Conservation (phyloP, 305 asterid genomes). For the Plantago lanceolata region DNA sequence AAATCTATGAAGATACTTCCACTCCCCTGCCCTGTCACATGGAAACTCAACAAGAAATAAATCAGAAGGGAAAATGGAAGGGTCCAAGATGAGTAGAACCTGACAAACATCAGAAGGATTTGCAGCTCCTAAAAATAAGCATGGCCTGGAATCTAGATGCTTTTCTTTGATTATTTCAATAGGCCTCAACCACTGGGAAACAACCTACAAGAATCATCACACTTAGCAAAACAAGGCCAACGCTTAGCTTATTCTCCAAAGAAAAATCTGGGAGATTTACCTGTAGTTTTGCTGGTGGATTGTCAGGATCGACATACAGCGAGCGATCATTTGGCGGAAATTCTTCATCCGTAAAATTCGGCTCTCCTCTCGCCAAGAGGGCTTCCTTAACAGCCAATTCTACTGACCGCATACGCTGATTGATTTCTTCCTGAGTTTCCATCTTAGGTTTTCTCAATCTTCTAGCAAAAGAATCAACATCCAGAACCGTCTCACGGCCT, state of each 20-base stretch:
- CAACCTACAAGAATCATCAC: slow-evolving; percentile 50
- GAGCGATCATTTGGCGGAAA: slow-evolving; percentile 94
- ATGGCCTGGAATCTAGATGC: slow-evolving; percentile 66
- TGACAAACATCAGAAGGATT: slow-evolving; percentile 99
- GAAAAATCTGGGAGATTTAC: slow-evolving; percentile 29
- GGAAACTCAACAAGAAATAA: neutral
- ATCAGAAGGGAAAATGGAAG: neutral
- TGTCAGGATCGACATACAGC: slow-evolving; percentile 76
- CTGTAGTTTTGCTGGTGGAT: slow-evolving; percentile 85
- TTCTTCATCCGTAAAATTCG: slow-evolving; percentile 92
- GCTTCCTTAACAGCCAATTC: slow-evolving; percentile 98
- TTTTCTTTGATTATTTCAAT: slow-evolving; percentile 73
- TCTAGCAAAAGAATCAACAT: slow-evolving; percentile 88
- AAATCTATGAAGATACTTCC: neutral
- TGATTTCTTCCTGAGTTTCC: slow-evolving; percentile 90
- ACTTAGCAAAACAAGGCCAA: slow-evolving; percentile 3
- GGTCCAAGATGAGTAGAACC: slow-evolving; percentile 43
- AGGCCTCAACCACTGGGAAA: slow-evolving; percentile 96
- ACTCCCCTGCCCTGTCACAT: neutral
- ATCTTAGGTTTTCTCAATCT: slow-evolving; percentile 88
- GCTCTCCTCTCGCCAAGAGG: slow-evolving; percentile 87
- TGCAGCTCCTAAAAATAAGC: slow-evolving; percentile 82
- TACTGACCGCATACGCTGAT: slow-evolving; percentile 90
- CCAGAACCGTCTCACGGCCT: slow-evolving; percentile 75
- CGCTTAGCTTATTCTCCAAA: slow-evolving; percentile 6